A percentile compares a stretch with the other conserved stretches of the same genome.
These are phyloP conservation scores for Raphanus sativus DNA, from an alignment of 345 rosid genomes.

Conservation along the genomic window DNA sequence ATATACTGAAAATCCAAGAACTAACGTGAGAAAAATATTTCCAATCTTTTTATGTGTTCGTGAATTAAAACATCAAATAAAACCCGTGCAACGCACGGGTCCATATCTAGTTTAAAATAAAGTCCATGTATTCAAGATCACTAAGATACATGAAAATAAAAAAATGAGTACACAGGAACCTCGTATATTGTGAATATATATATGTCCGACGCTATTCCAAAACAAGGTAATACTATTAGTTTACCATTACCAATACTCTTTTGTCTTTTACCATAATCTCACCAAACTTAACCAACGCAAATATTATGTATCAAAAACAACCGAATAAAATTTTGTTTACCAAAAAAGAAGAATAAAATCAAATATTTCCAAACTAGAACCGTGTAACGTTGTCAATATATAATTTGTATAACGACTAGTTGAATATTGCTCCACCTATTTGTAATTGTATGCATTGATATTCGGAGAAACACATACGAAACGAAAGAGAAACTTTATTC, in stretches of 20 bases:
- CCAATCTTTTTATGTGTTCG: no score
- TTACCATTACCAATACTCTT: neutral
- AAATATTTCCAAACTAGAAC: neutral
- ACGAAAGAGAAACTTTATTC: neutral
- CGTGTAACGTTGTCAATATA: neutral
- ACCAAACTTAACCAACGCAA: neutral
- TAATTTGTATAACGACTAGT: neutral
- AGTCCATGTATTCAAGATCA: neutral
- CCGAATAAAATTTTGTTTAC: neutral
- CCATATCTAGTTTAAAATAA: no score
- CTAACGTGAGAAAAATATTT: no score
- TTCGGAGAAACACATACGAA: neutral
- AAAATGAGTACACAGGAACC: neutral
- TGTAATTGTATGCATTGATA: constrained; percentile 14
- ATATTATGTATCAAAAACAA: neutral
- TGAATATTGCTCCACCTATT: neutral
- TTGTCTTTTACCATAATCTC: neutral
- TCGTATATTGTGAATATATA: neutral
- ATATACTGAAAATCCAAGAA: no score
- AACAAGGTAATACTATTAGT: neutral
- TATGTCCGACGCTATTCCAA: neutral
- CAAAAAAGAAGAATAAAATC: neutral
- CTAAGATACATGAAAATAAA: neutral
- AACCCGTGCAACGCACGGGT: no score
- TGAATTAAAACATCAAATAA: no score